Evolutionary conservation across 1,139 yeast genomes (phyloP).

Genomic region (Candida glucosophila): DNA sequence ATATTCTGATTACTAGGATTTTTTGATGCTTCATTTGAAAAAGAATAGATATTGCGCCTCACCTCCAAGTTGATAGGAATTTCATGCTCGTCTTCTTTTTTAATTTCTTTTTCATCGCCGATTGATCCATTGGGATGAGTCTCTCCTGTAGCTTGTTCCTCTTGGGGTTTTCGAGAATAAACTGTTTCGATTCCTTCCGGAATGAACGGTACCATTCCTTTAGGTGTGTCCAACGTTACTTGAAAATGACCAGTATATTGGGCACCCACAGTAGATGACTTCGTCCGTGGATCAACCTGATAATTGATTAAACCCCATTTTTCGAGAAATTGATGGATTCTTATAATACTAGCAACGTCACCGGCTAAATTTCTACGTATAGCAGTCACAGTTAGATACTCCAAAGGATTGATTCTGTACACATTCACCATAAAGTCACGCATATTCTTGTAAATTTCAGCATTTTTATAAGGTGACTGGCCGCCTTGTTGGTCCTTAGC

Average conservation of each 20-base stretch:
- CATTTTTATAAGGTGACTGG: slow-evolving; percentile 59
- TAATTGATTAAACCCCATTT: slow-evolving; percentile 93
- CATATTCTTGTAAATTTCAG: slow-evolving; percentile 59
- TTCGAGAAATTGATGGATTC: slow-evolving; percentile 78
- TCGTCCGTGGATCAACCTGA: slow-evolving; percentile 74
- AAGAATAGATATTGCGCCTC: slow-evolving; percentile 54
- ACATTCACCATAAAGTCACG: slow-evolving; percentile 82
- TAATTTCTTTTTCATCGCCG: slow-evolving; percentile 8
- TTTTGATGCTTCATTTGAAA: slow-evolving; percentile 43
- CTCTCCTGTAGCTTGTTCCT: slow-evolving; percentile 10
- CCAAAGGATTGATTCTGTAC: slow-evolving; percentile 78
- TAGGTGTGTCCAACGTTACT: slow-evolving; percentile 78
- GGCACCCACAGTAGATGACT: slow-evolving; percentile 74
- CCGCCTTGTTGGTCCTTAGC: slow-evolving; percentile 21
- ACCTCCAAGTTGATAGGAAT: slow-evolving; percentile 56
- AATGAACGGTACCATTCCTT: slow-evolving; percentile 67
- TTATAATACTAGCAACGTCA: slow-evolving; percentile 79
- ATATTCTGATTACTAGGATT: slow-evolving; percentile 43
- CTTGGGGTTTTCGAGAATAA: slow-evolving; percentile 6
- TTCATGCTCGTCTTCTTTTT: slow-evolving; percentile 11
- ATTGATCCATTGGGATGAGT: slow-evolving; percentile 12
- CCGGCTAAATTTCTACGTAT: slow-evolving; percentile 84
- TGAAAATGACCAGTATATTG: slow-evolving; percentile 92
- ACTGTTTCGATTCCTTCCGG: slow-evolving; percentile 34
- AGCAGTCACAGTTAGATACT: slow-evolving; percentile 82